Evolutionary conservation across 352 stramenopile species (phyloP), one percentile per base, ranked within the genome.

Genomic region (Phytophthora brassicae): DNA sequence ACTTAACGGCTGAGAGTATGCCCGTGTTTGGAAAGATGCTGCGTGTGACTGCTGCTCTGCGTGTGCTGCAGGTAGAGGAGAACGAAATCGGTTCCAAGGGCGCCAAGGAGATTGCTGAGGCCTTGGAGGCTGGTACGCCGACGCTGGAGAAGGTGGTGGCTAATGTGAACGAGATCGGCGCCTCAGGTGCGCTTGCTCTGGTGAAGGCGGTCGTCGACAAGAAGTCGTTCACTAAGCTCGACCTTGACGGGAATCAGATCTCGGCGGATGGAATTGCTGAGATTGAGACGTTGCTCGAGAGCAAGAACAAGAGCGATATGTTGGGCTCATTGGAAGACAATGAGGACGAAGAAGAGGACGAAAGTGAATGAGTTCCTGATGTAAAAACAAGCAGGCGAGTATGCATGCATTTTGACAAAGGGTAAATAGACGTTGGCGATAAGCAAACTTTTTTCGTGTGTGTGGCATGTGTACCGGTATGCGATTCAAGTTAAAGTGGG

Each of bases 61-160:
- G 84, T 60, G 74, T 88, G 49, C 68, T 98, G 31, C 80, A 92
- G 48, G 54, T 97, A 24, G 92, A 98, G 58, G 94, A 98, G 64
- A 98, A 98, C 74, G 89, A 98, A 71, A 84, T 98, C 17, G 86
- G 77, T 41, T 95, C 86, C 13, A 83, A 74, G n/a, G 95, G 93
- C 4, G 81, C 88, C 4, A 81, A 81, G 59, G 43, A 55, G 13
- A 80, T 98, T 52, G 89, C 87, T 0, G 77, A 77, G 38, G 81
- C 78, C 4, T 69, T 97, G 61, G 80, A 74, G 64, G 69, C 51
- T n/a, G 66, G 68, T 54, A 62, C 67, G 9, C 75, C 67, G 44
- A 36, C 24, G 33, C 71, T 98, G 39, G 74, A 95, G 61, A 92
- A 84, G 76, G 59, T 98, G 36, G 80, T 96, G 12, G 71, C 83